Percentiles rank a stretch among this genome's conserved stretches.
Conservation (phyloP, 768 basidiomycete genomes). For the Cystoderma amianthinum region DNA sequence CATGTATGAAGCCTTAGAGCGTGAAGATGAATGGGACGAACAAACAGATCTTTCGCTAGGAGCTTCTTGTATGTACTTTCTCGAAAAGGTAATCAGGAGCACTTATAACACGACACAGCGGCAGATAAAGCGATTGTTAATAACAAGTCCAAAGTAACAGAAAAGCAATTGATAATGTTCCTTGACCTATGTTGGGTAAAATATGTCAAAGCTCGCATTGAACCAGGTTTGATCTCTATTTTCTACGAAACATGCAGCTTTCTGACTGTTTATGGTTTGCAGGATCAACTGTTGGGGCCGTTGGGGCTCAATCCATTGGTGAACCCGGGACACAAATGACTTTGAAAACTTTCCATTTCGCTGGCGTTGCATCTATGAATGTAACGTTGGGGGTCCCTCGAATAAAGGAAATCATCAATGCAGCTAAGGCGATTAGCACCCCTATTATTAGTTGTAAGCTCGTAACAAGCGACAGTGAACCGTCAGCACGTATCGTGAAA, state of each 20-base stretch:
- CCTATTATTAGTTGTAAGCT: slow-evolving; percentile 98
- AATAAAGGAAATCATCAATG: slow-evolving; percentile 99
- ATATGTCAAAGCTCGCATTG: slow-evolving; percentile 93
- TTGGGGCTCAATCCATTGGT: slow-evolving; percentile 98
- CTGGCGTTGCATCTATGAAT: slow-evolving; percentile 99
- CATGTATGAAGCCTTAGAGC: slow-evolving; percentile 78
- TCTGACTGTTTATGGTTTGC: not conserved
- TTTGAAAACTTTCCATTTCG: slow-evolving; percentile 99
- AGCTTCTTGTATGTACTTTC: slow-evolving; percentile 53
- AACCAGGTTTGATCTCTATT: slow-evolving; percentile 59
- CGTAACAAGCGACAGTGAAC: slow-evolving; percentile 77
- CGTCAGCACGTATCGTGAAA: slow-evolving; percentile 97
- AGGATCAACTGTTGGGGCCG: slow-evolving; percentile 98
- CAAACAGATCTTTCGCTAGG: slow-evolving; percentile 72
- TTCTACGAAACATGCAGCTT: too few species aligned
- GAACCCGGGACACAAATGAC: slow-evolving; percentile 99
- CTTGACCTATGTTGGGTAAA: slow-evolving; percentile 84
- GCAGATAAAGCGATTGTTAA: slow-evolving; percentile 74
- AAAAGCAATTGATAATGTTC: slow-evolving; percentile 72
- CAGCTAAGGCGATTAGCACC: slow-evolving; percentile 94
- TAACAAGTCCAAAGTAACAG: slow-evolving; percentile 86
- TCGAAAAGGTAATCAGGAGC: not conserved
- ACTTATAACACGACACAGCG: slow-evolving; percentile 27
- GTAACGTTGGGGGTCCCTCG: slow-evolving; percentile 99
- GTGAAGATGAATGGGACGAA: slow-evolving; percentile 70